Conservation (phyloP, 2,329 filamentous ascomycete species). For the Periconia macrospinosa region DNA sequence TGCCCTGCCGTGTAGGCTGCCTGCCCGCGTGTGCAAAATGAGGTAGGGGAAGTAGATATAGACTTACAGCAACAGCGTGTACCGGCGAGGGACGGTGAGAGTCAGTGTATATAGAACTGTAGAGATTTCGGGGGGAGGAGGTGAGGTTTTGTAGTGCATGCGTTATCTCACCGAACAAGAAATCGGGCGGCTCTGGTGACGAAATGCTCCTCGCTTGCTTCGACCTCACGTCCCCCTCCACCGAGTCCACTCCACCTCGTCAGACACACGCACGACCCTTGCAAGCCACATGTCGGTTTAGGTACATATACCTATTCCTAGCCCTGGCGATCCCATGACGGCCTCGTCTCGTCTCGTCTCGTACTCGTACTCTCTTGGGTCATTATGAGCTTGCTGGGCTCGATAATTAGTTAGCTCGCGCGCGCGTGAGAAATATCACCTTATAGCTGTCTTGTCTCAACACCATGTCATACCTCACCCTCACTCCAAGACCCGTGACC, state of each 20-base stretch:
- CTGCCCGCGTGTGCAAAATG: too few relatives aligned
- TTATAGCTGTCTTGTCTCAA: not conserved
- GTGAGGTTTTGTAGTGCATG: not conserved
- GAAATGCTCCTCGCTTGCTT: conserved; percentile 28
- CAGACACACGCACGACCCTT: conserved; percentile 7
- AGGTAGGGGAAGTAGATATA: not conserved
- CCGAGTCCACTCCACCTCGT: not conserved
- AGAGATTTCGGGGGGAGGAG: conserved; percentile 9
- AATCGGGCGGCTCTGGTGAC: conserved; percentile 37
- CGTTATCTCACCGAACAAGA: conserved; percentile 11
- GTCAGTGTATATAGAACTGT: not conserved
- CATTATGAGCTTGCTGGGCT: not conserved
- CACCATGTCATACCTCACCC: conserved; percentile 2
- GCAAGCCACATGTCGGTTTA: too few relatives aligned
- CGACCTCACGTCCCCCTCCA: not conserved
- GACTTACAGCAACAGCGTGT: conserved; percentile 24
- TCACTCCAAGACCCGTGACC: too few relatives aligned
- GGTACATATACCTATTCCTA: conserved; percentile 16
- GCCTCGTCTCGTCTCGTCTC: not conserved
- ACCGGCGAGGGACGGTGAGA: conserved; percentile 17
- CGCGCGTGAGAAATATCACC: not conserved
- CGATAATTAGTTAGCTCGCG: not conserved
- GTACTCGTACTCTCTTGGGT: too few relatives aligned
- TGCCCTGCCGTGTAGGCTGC: not conserved
- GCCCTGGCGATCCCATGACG: conserved; percentile 30